Evolutionary conservation across 805 yeast species (phyloP).

Genomic region (Cyberlindnera japonica): DNA sequence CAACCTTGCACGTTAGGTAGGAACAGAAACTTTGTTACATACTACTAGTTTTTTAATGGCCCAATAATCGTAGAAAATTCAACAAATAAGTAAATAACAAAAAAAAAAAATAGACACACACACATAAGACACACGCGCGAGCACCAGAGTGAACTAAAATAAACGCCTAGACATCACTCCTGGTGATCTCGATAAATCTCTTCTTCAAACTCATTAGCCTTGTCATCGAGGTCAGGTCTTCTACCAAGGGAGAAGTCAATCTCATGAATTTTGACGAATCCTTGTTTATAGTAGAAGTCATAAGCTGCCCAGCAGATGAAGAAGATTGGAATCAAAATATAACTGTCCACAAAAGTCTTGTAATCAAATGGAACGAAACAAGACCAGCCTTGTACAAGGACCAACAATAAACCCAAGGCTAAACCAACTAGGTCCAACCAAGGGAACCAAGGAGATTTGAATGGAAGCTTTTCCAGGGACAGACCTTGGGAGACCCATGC

Average conservation of each 20-base stretch:
- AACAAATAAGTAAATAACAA: not conserved
- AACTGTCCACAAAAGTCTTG: slow-evolving; percentile 53
- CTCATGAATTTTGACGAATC: slow-evolving; percentile 37
- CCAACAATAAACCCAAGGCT: slow-evolving; percentile 35
- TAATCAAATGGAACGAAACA: slow-evolving; percentile 46
- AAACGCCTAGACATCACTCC: no score
- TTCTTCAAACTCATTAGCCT: slow-evolving; percentile 7
- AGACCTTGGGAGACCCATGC: slow-evolving; percentile 59
- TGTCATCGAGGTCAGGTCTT: slow-evolving; percentile 35
- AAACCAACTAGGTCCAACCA: slow-evolving; percentile 37
- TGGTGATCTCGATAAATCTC: no score
- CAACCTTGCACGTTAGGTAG: slow-evolving; percentile 26
- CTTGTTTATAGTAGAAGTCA: slow-evolving; percentile 36
- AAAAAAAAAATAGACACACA: no score
- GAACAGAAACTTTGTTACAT: no score
- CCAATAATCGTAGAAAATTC: not conserved
- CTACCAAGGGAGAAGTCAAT: slow-evolving; percentile 50
- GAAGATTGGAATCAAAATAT: slow-evolving; percentile 59
- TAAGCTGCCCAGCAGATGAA: slow-evolving; percentile 39
- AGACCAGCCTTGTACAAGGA: slow-evolving; percentile 47
- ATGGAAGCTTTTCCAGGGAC: slow-evolving; percentile 63
- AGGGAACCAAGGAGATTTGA: slow-evolving; percentile 56
- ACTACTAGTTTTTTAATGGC: not conserved
- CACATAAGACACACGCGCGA: no score
- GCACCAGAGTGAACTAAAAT: no score